Conservation (phyloP, 805 yeast genomes). For the Candida vaughaniae region DNA sequence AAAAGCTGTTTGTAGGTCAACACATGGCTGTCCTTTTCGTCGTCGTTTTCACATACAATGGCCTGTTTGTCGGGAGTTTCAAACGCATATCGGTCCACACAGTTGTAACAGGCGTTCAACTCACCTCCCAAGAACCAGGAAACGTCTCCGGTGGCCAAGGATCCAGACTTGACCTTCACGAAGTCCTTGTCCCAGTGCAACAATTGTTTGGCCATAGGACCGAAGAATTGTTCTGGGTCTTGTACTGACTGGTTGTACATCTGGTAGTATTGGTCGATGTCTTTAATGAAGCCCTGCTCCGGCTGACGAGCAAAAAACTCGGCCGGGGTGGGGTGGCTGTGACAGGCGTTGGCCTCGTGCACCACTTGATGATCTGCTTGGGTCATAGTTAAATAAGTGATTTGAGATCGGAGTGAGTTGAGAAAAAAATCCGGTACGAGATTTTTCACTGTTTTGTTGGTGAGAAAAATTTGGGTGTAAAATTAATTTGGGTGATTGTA, state of each 20-base stretch:
- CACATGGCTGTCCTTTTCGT: constrained; percentile 58
- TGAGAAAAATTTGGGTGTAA: background rate
- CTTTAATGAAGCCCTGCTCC: constrained; percentile 54
- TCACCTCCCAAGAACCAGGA: constrained; percentile 82
- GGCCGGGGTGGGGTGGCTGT: constrained; percentile 50
- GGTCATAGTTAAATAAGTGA: constrained; percentile 1
- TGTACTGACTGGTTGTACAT: constrained; percentile 73
- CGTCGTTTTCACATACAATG: constrained; percentile 79
- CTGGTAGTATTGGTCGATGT: constrained; percentile 64
- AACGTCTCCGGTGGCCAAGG: constrained; percentile 52
- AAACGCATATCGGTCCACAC: constrained; percentile 81
- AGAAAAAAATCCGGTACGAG: no score
- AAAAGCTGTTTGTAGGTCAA: constrained; percentile 72
- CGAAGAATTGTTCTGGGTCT: constrained; percentile 80
- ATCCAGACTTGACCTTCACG: constrained; percentile 61
- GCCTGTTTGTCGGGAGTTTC: constrained; percentile 71
- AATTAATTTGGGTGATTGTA: no score
- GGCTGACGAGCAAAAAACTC: constrained; percentile 62
- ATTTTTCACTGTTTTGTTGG: background rate
- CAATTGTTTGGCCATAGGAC: constrained; percentile 67
- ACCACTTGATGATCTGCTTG: constrained; percentile 35
- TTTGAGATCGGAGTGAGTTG: background rate
- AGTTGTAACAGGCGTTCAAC: constrained; percentile 75
- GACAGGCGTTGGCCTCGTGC: constrained; percentile 58
- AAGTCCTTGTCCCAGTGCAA: constrained; percentile 82